Evolutionary conservation across 805 yeast species (phyloP), one percentile per base, ranked within the genome.

Genomic region (Kodamaea kakaduensis): DNA sequence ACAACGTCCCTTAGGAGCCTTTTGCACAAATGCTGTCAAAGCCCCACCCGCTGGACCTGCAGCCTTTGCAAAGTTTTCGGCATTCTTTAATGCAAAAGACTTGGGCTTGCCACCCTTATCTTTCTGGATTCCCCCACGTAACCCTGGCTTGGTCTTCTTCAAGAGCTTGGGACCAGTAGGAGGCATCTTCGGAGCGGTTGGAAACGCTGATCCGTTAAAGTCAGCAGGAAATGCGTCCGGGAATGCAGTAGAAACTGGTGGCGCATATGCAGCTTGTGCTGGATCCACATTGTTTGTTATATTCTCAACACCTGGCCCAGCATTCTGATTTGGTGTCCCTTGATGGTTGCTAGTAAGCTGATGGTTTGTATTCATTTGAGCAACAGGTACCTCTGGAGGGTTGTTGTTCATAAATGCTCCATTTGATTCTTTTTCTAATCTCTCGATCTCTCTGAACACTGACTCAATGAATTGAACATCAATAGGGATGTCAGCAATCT

Each of bases 1-100:
- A 54, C 94, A 84, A 52, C 93, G 76, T 17, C 81, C 81, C 50
- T 67, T 70, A 52, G 77, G 71, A 46, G 73, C 66, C 46, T 67
- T 59, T 32, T 67, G 71, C 14, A 68, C 68, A 37, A 74, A 48
- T 44, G 41, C 43, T 47, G 44, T 17, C 12, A 26, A 15, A 5
- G 25, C 25, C 14, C 22, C 22, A 13, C 21, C 17, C 41, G 45
- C 32, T 41, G 47, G 9, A 25, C 56, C 54, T 61, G 72, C 47
- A 17, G 66, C 68, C 45, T 60, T 64, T 41, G 61, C 60, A 44
- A 71, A 61, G 43, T 68, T 68, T 31, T 56, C 61, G 22, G 64
- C 54, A 43, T 67, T 69, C 36, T 58, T 59, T 41, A 61, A 30
- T 6, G 68, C 73, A 47, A 46, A 56, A 58, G 49, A 40, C 54